Conservation (phyloP, 805 yeast species). For the Yueomyces sinensis region DNA sequence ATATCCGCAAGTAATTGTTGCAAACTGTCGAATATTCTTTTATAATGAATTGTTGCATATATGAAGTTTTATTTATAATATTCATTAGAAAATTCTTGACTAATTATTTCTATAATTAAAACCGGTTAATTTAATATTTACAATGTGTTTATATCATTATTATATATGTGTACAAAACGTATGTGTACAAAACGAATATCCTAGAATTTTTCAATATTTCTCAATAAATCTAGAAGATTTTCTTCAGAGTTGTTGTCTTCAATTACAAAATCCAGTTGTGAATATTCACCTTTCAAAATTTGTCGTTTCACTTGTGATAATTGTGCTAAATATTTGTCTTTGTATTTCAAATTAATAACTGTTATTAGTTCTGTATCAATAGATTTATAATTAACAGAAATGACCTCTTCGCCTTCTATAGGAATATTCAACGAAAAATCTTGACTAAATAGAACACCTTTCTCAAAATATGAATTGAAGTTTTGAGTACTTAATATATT, state of each 20-base stretch:
- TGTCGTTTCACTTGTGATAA: slow-evolving; percentile 20
- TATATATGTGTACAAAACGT: too few species aligned
- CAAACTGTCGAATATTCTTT: too few species aligned
- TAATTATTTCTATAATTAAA: too few species aligned
- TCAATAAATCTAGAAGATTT: background rate
- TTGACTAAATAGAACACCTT: slow-evolving; percentile 6
- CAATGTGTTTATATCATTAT: too few species aligned
- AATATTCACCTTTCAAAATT: slow-evolving; percentile 13
- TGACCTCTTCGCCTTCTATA: background rate
- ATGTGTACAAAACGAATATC: too few species aligned
- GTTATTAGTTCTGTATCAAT: slow-evolving; percentile 13
- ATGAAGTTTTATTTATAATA: too few species aligned
- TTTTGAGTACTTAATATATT: slow-evolving; percentile 22
- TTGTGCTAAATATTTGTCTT: slow-evolving; percentile 20
- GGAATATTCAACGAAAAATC: slow-evolving; percentile 6
- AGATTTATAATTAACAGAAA: slow-evolving; percentile 10
- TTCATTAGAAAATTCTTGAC: too few species aligned
- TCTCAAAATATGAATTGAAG: slow-evolving; percentile 8
- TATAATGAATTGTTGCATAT: too few species aligned
- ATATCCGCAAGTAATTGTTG: too few species aligned
- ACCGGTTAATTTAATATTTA: too few species aligned
- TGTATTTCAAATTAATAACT: slow-evolving; percentile 14
- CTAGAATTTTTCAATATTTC: background rate
- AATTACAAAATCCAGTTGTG: slow-evolving; percentile 19
- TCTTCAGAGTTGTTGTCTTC: slow-evolving; percentile 1